These are phyloP conservation scores for Lentinula novae-zelandiae DNA, from an alignment of 1,284 basidiomycete species.

Conservation along the genomic window DNA sequence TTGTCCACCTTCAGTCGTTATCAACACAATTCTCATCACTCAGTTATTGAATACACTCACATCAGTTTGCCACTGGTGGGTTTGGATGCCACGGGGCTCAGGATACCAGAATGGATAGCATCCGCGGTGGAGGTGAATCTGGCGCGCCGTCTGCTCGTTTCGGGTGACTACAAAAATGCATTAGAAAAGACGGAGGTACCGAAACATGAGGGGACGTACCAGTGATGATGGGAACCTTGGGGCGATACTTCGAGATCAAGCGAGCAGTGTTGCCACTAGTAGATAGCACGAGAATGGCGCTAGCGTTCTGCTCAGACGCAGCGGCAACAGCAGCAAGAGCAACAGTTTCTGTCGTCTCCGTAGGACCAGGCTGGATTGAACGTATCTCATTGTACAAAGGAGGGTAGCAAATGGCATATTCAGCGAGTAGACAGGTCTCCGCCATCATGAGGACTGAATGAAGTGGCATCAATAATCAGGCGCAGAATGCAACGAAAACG, in stretches of 20 bases:
- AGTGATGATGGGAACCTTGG: conserved; percentile 91
- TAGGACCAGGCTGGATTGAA: conserved; percentile 76
- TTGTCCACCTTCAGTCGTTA: conserved; percentile 65
- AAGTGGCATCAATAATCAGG: conserved; percentile 16
- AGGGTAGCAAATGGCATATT: conserved; percentile 90
- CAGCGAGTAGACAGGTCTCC: conserved; percentile 93
- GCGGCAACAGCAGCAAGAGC: conserved; percentile 93
- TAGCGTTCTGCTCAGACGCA: conserved; percentile 90
- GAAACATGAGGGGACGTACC: conserved; percentile 43
- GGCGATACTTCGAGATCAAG: conserved; percentile 96
- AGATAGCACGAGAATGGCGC: conserved; percentile 94
- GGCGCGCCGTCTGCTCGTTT: conserved; percentile 92
- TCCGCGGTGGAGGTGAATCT: conserved; percentile 95
- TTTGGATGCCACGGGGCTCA: conserved; percentile 84
- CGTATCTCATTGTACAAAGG: conserved; percentile 90
- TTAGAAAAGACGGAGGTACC: background rate
- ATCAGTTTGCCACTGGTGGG: conserved; percentile 96
- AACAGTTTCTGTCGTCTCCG: conserved; percentile 90
- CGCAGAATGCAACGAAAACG: background rate
- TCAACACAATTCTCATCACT: conserved; percentile 29
- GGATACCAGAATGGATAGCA: conserved; percentile 98
- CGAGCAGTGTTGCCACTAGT: conserved; percentile 97
- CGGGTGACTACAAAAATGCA: conserved; percentile 73
- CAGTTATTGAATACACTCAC: conserved; percentile 43
- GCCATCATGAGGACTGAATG: conserved; percentile 93